phyloP scores from a whole-genome alignment of 805 yeast genomes.

The Metschnikowia similis region DNA sequence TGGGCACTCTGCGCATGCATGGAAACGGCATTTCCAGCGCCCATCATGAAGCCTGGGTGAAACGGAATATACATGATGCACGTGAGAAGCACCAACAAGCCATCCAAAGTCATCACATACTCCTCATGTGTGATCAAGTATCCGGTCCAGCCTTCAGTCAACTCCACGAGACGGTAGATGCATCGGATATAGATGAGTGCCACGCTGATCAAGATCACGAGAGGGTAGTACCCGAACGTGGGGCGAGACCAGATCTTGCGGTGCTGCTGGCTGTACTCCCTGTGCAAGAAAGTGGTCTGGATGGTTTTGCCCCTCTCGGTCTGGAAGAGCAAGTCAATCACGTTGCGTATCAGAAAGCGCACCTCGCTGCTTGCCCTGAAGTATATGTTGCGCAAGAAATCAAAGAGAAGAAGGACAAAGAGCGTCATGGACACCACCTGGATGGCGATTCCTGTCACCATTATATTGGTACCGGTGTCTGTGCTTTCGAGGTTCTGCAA shows the following conservation, averaged over 20 bases:
- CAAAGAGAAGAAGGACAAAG: constrained; percentile 49
- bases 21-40: constrained; percentile 9
- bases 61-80: constrained; percentile 36
- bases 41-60: constrained; percentile 58
- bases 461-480: constrained; percentile 53
- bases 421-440: constrained; percentile 69
- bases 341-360: constrained; percentile 21
- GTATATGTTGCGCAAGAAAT: constrained; percentile 42
- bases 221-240: constrained; percentile 41
- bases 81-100: constrained; percentile 26
- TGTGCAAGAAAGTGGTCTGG: constrained; percentile 19
- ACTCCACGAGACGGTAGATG: constrained; percentile 67
- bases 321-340: constrained; percentile 20
- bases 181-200: constrained; percentile 61
- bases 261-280: constrained; percentile 32
- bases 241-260: constrained; percentile 29
- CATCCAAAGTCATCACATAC: constrained; percentile 38
- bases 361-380: constrained; percentile 23
- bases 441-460: constrained; percentile 74
- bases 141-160: constrained; percentile 71
- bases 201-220: constrained; percentile 45
- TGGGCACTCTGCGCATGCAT: constrained; percentile 1
- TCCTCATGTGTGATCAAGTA: constrained; percentile 47
- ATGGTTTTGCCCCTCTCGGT: constrained; percentile 17
- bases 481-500: constrained; percentile 27